A percentile compares a stretch with the other conserved stretches of the same genome.
These are phyloP conservation scores for Eremothecium cymbalariae DNA, from an alignment of 1,139 yeast species.

Conservation along the genomic window DNA sequence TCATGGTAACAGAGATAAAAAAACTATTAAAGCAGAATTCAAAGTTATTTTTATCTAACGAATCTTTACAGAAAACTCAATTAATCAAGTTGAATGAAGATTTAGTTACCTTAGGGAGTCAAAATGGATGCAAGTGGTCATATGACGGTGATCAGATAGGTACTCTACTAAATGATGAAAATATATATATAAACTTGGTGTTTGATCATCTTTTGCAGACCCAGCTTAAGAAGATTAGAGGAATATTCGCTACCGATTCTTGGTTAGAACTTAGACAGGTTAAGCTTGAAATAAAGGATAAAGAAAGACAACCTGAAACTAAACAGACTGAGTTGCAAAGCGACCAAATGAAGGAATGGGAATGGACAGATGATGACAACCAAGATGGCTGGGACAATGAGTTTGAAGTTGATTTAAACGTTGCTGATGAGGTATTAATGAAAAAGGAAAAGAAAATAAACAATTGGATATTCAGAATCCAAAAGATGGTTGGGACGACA, in stretches of 20 bases:
- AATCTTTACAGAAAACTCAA: conserved; percentile 10
- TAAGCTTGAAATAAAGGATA: conserved; percentile 3
- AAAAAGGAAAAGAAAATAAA: conserved; percentile 6
- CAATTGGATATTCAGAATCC: conserved; percentile 6
- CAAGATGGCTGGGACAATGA: conserved; percentile 20
- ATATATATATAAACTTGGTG: conserved; percentile 19
- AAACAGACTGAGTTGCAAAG: neutral
- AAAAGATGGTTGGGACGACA: conserved; percentile 26
- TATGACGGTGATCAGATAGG: conserved; percentile 17
- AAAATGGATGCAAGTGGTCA: conserved; percentile 12
- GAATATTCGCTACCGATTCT: conserved; percentile 11
- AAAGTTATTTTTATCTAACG: conserved; percentile 15
- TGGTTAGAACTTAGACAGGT: conserved; percentile 8
- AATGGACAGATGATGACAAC: conserved; percentile 20
- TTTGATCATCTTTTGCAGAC: conserved; percentile 23
- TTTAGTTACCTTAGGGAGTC: conserved; percentile 13
- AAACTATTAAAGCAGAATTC: conserved; percentile 23
- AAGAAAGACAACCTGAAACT: neutral
- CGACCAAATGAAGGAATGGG: conserved; percentile 16
- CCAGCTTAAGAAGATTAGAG: conserved; percentile 15
- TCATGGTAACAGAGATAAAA: conserved; percentile 20
- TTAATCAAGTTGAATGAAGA: conserved; percentile 12
- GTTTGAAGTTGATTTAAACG: conserved; percentile 20
- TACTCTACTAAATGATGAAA: conserved; percentile 19
- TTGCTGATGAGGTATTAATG: conserved; percentile 5